Base-by-base conservation (phyloP, 1,139 yeast genomes). In the Pichia cactophila region DNA sequence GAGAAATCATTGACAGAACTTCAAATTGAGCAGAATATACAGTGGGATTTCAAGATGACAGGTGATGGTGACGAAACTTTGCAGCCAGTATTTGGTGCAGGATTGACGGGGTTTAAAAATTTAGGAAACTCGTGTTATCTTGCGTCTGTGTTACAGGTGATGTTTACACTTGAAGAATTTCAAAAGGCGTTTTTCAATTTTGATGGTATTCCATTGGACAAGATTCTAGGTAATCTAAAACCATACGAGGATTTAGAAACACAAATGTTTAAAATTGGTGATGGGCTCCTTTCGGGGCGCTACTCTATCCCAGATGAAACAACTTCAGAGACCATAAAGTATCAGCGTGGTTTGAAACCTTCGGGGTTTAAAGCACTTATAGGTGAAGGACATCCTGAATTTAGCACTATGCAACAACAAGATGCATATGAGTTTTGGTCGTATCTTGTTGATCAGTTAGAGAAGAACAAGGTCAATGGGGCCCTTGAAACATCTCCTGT, bases 41-140 rank as follows among this genome's bases (percentile, higher is more conserved):
- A 83, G 59, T 94, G 97, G 97, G 95, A 90, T 55, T 92, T 94
- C 65, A 79, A 80, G 53, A 78, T 90, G 77, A 83, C 82, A 33
- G 83, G 83, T 42, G 80, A 81, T 3, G 72, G 80, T 53, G 97
- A 97, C 26, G 78, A 77, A 43, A 75, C 76, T 45, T 69, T 86
- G 44, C 62, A 67, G 20, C 88, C 90, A 0, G 69, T 88, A 0
- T 82, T 73, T 68, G 95, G 92, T 1, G 64, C 77, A 40, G 83
- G 81, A 7, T 69, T 84, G 50, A 83, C 95, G 1, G 99, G 98
- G 0, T 68, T 94, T 62, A 80, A 83, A 56, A 92, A 92, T 63
- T 69, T 92, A 55, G 99, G 99, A 3, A 92, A 92, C 61, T 85
- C 96, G 0, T 92, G 99, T 67, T 92, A 92, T 64, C 60, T 92